A percentile compares a stretch with the other conserved stretches of the same genome.
These are phyloP conservation scores for Herpetomonas samuelpessoai DNA, from an alignment of 208 protist genomes.

Conservation along the genomic window DNA sequence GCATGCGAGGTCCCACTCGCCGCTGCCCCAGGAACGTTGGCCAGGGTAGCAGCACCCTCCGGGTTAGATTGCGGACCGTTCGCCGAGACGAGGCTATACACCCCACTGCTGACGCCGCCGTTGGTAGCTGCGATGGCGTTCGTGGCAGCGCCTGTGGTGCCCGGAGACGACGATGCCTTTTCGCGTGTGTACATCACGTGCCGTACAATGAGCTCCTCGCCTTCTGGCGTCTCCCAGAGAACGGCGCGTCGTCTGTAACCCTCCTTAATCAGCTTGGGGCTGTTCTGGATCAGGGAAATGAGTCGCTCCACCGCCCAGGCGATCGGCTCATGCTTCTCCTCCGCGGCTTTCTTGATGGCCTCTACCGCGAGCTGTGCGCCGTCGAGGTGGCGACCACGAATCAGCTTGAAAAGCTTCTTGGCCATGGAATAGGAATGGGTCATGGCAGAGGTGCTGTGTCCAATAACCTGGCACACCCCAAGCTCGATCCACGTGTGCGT, in stretches of 20 bases:
- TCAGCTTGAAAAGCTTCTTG: constrained; percentile 36
- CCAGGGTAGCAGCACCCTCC: not conserved
- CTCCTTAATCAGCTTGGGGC: constrained; percentile 21
- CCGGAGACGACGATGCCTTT: not conserved
- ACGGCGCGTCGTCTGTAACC: constrained; percentile 32
- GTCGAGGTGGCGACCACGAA: constrained; percentile 31
- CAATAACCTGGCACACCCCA: constrained; percentile 34
- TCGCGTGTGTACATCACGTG: constrained; percentile 11
- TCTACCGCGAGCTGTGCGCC: constrained; percentile 21
- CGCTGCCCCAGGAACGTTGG: not conserved
- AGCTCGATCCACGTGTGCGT: constrained; percentile 23
- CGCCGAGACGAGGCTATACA: no score
- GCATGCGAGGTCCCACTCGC: no score
- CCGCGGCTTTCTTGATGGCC: constrained; percentile 11
- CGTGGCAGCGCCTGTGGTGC: not conserved
- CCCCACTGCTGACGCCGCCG: no score
- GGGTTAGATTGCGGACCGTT: no score
- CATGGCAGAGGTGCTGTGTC: constrained; percentile 11
- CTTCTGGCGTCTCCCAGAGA: constrained; percentile 39
- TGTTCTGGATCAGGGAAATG: constrained; percentile 15
- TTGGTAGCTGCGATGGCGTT: no score
- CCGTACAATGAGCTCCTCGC: constrained; percentile 20
- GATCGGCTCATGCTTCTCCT: constrained; percentile 5
- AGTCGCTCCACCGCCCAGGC: constrained; percentile 36
- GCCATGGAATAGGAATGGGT: constrained; percentile 19